Evolutionary conservation across 345 rosid species (phyloP).

Genomic region (Firmiana major): DNA sequence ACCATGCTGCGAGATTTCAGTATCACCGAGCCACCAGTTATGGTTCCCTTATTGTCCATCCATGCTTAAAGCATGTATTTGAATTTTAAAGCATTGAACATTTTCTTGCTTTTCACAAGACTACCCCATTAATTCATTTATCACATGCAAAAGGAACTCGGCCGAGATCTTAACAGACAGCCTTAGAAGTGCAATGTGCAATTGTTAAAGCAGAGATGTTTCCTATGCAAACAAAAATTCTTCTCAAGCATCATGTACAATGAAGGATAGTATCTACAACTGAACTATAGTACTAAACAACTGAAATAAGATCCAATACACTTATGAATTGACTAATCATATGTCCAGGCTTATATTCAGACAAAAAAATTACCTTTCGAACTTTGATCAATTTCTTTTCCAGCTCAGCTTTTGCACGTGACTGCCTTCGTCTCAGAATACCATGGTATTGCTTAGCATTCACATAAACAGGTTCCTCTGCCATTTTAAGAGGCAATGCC

Average conservation of each 20-base stretch:
- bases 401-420: slow-evolving; percentile 63
- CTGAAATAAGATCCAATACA: background rate
- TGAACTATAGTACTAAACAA: background rate
- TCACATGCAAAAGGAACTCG: background rate
- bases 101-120: background rate
- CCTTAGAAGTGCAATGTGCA: background rate
- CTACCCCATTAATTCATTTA: background rate
- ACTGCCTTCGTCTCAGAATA: slow-evolving; percentile 64
- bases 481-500: slow-evolving; percentile 56
- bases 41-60: background rate
- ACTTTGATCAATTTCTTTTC: slow-evolving; percentile 49
- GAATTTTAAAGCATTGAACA: background rate
- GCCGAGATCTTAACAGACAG: background rate
- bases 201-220: background rate
- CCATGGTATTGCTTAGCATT: slow-evolving; percentile 78
- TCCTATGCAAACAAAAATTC: background rate
- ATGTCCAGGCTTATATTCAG: background rate
- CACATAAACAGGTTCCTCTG: slow-evolving; percentile 73
- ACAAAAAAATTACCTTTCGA: slow-evolving; percentile 41
- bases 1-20: background rate
- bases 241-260: background rate
- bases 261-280: slow-evolving; percentile 3
- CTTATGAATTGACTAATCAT: background rate
- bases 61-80: background rate
- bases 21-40: background rate